A percentile compares a stretch with the other conserved stretches of the same genome.
Conservation (phyloP, 1,139 yeast species). For the Pichia sp. region DNA sequence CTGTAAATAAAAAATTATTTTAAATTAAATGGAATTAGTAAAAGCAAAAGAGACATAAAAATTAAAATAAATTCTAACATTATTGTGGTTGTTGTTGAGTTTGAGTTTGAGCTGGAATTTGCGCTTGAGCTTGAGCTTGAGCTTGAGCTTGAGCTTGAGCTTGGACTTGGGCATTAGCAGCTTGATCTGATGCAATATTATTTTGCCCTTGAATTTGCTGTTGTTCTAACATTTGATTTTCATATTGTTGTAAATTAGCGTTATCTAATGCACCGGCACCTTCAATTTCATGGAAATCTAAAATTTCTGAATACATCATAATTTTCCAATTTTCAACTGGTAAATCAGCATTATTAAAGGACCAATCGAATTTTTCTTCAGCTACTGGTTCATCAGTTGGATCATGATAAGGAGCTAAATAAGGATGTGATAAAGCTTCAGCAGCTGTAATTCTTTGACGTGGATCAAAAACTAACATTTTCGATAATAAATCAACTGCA, state of each 20-base stretch:
- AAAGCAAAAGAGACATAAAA: background rate
- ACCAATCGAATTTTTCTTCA: slow-evolving; percentile 92
- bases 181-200: slow-evolving; percentile 14
- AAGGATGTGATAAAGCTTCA: slow-evolving; percentile 83
- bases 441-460: slow-evolving; percentile 80
- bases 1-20: too few species aligned
- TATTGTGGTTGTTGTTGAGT: slow-evolving; percentile 7
- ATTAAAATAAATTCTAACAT: slow-evolving; percentile 2
- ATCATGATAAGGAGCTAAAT: slow-evolving; percentile 95
- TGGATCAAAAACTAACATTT: slow-evolving; percentile 77
- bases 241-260: slow-evolving; percentile 22
- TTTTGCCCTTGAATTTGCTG: slow-evolving; percentile 23
- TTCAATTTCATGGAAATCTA: slow-evolving; percentile 86
- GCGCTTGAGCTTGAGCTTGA: slow-evolving; percentile 10
- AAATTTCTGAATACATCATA: slow-evolving; percentile 96
- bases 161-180: slow-evolving; percentile 11
- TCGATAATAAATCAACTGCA: slow-evolving; percentile 81
- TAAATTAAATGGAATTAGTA: too few species aligned
- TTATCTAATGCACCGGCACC: slow-evolving; percentile 25
- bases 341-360: slow-evolving; percentile 93
- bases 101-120: slow-evolving; percentile 11
- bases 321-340: slow-evolving; percentile 99
- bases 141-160: slow-evolving; percentile 2
- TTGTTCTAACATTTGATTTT: slow-evolving; percentile 24
- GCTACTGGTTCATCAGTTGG: slow-evolving; percentile 97